Base-by-base conservation (phyloP, 306 rosid species). In the Cicer bijugum region DNA sequence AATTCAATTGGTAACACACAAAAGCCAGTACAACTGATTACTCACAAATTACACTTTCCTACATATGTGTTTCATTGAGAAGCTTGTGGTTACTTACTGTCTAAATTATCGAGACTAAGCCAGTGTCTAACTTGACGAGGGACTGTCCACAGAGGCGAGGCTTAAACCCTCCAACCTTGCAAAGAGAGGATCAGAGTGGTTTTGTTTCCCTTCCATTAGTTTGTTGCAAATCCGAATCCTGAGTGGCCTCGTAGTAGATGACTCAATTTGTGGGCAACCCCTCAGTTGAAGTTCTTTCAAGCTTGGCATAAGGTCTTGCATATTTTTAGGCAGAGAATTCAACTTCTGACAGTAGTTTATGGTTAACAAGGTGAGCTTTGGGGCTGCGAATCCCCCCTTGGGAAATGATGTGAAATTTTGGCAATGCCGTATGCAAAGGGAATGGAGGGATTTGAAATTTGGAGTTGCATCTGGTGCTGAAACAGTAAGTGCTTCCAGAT, bases 101-200 rank as follows among this genome's bases (percentile, higher is more conserved):
- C 46, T 44, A 67, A 40, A 20, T 20, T 43, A 66, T 46, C 11
- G 12, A 72, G 46, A n/a, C 23, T 45, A 7, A 5, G 56, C 14
- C 12, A 6, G 8, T 9, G 60, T 33, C 60, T 69, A 80, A 15
- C 78, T 72, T 71, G 85, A 82, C 42, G 82, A 76, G 55, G 82
- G 85, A 60, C 85, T 82, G 7, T 62, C 14, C 9, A 66, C 42
- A 57, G 72, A 48, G 9, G 42, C 52, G 4, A 28, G 5, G 35
- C 35, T 28, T 40, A 72, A 45, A 48, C 76, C 76, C 42, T 66
- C 45, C 52, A 72, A 48, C 55, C 67, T 77, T 66, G 85, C 79
- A 82, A 58, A 82, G 1, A 77, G 55, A 66, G 82, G 85, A 82
- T 82, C 82, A 58, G 76, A 82, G 6, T 47, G 82, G 64, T 82